These are phyloP conservation scores for Trichoderma semiorbis DNA, from an alignment of 2,329 filamentous ascomycete species.

Conservation along the genomic window DNA sequence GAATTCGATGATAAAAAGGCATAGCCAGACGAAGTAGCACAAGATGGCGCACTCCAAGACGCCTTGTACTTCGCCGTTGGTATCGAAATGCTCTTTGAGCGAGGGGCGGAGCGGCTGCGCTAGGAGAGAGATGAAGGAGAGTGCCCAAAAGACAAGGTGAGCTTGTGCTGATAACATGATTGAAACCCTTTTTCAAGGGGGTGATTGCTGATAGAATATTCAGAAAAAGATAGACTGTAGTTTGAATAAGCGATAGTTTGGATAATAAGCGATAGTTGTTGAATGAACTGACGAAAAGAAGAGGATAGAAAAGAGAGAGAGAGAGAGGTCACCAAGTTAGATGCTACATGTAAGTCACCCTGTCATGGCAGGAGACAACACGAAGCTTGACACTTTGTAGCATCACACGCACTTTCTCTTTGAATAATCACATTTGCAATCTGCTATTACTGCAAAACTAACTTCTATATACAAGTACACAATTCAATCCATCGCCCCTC, in stretches of 20 bases:
- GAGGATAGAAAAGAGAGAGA: neutral
- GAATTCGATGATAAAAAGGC: neutral
- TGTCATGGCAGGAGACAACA: neutral
- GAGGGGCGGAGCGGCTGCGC: neutral
- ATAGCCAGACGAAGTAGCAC: neutral
- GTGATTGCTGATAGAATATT: neutral
- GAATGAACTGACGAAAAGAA: neutral
- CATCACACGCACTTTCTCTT: neutral
- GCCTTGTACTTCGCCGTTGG: neutral
- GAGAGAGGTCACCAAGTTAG: neutral
- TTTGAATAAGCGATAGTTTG: neutral
- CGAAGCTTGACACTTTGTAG: neutral
- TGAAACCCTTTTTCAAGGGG: neutral
- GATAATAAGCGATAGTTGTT: neutral
- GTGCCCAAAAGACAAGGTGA: neutral
- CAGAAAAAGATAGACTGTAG: too few relatives aligned
- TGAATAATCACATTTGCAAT: neutral
- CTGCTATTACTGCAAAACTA: slow-evolving; percentile 2
- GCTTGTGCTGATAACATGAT: neutral
- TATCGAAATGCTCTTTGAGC: neutral
- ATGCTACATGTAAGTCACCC: neutral
- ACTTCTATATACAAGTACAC: slow-evolving; percentile 9
- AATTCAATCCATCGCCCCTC: slow-evolving; percentile 15
- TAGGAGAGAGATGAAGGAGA: neutral
- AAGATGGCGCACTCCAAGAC: neutral